phyloP scores from a whole-genome alignment of 2,329 filamentous ascomycete genomes.

The Fusarium sp. region DNA sequence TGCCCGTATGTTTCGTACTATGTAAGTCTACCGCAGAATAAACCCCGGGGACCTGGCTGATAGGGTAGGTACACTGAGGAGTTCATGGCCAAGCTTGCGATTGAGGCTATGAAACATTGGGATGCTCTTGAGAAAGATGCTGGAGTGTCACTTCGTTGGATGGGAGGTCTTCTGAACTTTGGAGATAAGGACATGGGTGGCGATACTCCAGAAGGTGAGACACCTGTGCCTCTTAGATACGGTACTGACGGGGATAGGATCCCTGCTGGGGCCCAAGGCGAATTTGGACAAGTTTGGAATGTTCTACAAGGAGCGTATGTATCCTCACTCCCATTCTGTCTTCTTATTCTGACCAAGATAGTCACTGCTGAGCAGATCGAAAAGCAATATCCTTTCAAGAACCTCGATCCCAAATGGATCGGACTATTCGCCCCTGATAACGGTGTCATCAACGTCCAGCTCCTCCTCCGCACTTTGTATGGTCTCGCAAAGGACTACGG shows the following conservation, averaged over 20 bases:
- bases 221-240: accelerated
- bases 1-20: constrained; percentile 26
- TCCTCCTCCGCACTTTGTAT: constrained; percentile 7
- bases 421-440: constrained; percentile 22
- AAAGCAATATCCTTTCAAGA: constrained; percentile 17
- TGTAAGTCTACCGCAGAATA: not conserved
- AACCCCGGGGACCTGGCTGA: accelerated
- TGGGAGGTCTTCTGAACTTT: constrained; percentile 32
- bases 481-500: constrained; percentile 21
- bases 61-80: constrained; percentile 16
- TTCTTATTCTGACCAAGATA: not conserved
- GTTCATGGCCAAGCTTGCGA: constrained; percentile 23
- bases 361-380: constrained; percentile 7
- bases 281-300: constrained; percentile 10
- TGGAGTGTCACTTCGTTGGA: constrained; percentile 20
- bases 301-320: constrained; percentile 8
- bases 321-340: accelerated
- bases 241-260: not conserved
- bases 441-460: constrained; percentile 21
- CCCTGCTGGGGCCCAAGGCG: not conserved
- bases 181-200: constrained; percentile 6
- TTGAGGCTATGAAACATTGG: constrained; percentile 18
- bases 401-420: not conserved
- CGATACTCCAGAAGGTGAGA: constrained; percentile 10
- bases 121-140: constrained; percentile 26